Conservation (phyloP, 805 yeast species). For the Saccharomycopsis oosterbeekiorum region DNA sequence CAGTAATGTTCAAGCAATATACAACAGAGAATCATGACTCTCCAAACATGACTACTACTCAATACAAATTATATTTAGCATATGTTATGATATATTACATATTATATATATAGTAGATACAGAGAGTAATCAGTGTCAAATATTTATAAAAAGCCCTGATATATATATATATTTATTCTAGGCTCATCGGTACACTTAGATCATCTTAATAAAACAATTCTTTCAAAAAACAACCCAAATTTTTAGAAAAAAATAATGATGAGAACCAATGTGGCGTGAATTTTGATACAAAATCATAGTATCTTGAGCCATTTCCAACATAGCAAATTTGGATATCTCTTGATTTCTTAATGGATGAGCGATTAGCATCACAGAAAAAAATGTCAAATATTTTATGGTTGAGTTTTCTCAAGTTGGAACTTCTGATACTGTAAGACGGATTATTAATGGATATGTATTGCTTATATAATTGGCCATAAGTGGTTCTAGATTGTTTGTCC, state of each 20-base stretch:
- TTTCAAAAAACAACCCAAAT: background rate
- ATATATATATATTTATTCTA: no score
- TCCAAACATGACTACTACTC: no score
- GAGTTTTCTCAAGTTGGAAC: slow-evolving; percentile 15
- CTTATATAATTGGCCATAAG: slow-evolving; percentile 14
- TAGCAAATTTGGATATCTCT: slow-evolving; percentile 11
- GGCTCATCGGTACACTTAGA: background rate
- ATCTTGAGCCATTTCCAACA: slow-evolving; percentile 17
- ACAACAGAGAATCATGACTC: background rate
- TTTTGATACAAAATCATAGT: slow-evolving; percentile 14
- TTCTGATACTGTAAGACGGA: slow-evolving; percentile 10
- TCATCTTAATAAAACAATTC: background rate
- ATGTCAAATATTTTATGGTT: slow-evolving; percentile 17
- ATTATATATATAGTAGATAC: background rate
- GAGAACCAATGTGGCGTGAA: slow-evolving; percentile 14
- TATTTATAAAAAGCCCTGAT: background rate
- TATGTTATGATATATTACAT: no score
- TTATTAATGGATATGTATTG: slow-evolving; percentile 9
- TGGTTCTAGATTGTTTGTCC: slow-evolving; percentile 10
- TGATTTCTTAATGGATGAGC: slow-evolving; percentile 2
- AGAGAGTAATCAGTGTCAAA: background rate
- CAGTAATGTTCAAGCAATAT: background rate
- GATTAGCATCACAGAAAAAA: slow-evolving; percentile 11
- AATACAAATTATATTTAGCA: no score
- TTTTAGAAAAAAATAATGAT: background rate